phyloP scores from a whole-genome alignment of 192 early-diverging fungal species.

The Gigaspora rosea region DNA sequence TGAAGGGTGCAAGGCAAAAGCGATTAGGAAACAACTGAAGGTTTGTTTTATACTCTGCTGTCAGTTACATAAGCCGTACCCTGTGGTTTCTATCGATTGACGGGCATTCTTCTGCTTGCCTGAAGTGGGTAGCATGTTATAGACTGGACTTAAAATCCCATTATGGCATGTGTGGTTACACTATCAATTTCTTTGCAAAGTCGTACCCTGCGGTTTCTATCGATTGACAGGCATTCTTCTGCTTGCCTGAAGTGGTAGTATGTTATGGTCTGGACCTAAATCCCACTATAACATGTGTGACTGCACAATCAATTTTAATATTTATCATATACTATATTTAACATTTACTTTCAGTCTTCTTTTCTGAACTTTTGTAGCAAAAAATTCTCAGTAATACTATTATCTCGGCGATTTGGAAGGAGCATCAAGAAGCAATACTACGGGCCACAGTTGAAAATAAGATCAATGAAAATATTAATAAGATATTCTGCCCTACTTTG shows the following conservation, averaged over 20 bases:
- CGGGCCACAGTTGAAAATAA: background rate
- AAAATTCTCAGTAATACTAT: conserved; percentile 46
- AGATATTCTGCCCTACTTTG: conserved; percentile 6
- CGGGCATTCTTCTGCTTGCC: conserved; percentile 29
- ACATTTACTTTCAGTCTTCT: conserved; percentile 1
- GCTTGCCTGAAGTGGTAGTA: conserved; percentile 27
- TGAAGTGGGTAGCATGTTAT: conserved; percentile 25
- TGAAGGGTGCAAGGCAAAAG: conserved; percentile 19
- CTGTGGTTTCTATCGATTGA: conserved; percentile 19
- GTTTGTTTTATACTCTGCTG: conserved; percentile 10
- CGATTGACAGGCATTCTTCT: conserved; percentile 26
- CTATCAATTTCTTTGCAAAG: conserved; percentile 2
- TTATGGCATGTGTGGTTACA: conserved; percentile 14
- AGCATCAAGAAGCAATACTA: background rate
- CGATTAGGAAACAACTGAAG: conserved; percentile 12
- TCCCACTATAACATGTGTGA: conserved; percentile 22
- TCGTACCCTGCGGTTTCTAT: conserved; percentile 19
- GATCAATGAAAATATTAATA: conserved; percentile 11
- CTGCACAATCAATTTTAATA: conserved; percentile 11
- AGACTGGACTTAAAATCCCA: conserved; percentile 15
- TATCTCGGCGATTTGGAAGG: background rate
- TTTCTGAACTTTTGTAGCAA: conserved; percentile 54
- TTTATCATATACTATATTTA: conserved; percentile 11
- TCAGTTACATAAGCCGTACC: conserved; percentile 8
- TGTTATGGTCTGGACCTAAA: conserved; percentile 20